Evolutionary conservation across 768 basidiomycete genomes (phyloP).

Genomic region (Kwoniella botswanensis): DNA sequence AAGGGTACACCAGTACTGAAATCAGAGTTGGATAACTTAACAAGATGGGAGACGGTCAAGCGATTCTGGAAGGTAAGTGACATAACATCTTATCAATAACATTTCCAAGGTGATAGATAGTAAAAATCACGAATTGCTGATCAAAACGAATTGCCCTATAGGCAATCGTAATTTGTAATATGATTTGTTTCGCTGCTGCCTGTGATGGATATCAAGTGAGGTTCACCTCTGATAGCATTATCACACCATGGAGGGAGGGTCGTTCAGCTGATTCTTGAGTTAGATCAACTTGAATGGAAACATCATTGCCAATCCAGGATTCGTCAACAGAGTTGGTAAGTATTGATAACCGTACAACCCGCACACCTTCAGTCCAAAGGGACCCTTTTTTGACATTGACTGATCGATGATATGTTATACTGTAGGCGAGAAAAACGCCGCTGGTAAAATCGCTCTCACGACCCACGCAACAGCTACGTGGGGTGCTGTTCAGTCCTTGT

Average conservation of each 20-base stretch:
- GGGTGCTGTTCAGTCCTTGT: conserved; percentile 30
- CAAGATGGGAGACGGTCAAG: conserved; percentile 20
- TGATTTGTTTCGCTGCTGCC: conserved; percentile 30
- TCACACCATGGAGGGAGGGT: not conserved
- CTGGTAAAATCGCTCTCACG: conserved; percentile 14
- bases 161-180: conserved; percentile 29
- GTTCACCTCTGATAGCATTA: no score
- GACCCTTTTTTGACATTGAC: no score
- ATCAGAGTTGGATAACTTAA: conserved; percentile 20
- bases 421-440: conserved; percentile 11
- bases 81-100: not conserved
- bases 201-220: conserved; percentile 34
- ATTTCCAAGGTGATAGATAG: not conserved
- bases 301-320: conserved; percentile 35
- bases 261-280: not conserved
- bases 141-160: not conserved
- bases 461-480: conserved; percentile 15
- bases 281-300: conserved; percentile 32
- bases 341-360: not conserved
- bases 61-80: conserved; percentile 24
- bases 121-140: not conserved
- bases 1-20: conserved; percentile 10
- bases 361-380: not conserved
- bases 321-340: conserved; percentile 17
- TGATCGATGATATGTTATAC: not conserved